Evolutionary conservation across 2,329 filamentous ascomycete genomes (phyloP).

Genomic region (Plectosphaerella cucumerina): DNA sequence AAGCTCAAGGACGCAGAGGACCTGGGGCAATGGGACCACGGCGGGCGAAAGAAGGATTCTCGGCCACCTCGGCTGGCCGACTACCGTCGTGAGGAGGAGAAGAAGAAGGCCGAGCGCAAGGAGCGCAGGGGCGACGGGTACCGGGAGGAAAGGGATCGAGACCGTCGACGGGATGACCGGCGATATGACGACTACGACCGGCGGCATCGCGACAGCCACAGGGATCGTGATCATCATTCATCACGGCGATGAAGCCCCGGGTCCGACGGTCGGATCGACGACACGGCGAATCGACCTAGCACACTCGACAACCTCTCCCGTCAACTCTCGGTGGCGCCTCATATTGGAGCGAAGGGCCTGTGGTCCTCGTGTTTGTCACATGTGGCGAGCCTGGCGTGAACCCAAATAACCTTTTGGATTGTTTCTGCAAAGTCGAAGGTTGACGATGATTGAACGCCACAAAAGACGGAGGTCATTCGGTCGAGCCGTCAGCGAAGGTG

Average conservation of each 20-base stretch:
- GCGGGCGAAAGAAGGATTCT: conserved; percentile 37
- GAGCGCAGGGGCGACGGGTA: conserved; percentile 26
- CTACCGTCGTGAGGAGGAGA: conserved; percentile 33
- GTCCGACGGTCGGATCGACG: not conserved
- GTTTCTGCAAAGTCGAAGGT: no score
- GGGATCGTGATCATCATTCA: conserved; percentile 14
- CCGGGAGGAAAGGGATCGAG: conserved; percentile 34
- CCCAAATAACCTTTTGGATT: no score
- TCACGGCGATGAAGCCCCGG: not conserved
- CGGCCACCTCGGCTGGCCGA: conserved; percentile 44
- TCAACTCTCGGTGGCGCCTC: no score
- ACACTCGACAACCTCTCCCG: not conserved
- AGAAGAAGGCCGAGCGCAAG: conserved; percentile 30
- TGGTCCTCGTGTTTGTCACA: no score
- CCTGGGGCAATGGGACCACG: conserved; percentile 76
- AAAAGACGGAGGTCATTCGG: no score
- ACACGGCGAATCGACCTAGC: not conserved
- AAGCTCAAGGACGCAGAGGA: conserved; percentile 69
- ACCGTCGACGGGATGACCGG: conserved; percentile 20
- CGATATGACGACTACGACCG: conserved; percentile 18
- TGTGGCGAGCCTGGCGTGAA: no score
- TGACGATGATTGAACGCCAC: no score
- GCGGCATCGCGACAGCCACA: conserved; percentile 30
- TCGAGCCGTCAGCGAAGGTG: no score
- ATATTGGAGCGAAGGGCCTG: no score